Conservation (phyloP, 345 rosid genomes). For the Orychophragmus violaceus region DNA sequence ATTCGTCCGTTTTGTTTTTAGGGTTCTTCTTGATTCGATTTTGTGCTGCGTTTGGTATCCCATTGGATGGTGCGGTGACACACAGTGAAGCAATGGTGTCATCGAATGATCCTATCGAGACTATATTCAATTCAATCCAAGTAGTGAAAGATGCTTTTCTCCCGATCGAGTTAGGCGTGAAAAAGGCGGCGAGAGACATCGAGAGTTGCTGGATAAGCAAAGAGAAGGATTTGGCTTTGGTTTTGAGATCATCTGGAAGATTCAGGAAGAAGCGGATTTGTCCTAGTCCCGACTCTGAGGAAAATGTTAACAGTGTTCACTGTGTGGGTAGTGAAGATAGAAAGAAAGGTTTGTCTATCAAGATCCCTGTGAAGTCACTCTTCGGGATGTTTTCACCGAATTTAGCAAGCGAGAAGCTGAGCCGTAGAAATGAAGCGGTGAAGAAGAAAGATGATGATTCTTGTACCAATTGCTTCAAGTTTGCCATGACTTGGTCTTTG, state of each 20-base stretch:
- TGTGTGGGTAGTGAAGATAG: constrained; percentile 43
- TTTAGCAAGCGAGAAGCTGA: constrained; percentile 30
- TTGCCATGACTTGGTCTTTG: constrained; percentile 68
- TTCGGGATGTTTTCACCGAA: constrained; percentile 46
- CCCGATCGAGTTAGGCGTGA: constrained; percentile 58
- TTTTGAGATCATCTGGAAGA: constrained; percentile 26
- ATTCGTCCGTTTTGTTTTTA: constrained; percentile 6
- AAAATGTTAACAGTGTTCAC: constrained; percentile 6
- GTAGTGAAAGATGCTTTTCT: constrained; percentile 56
- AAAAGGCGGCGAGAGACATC: constrained; percentile 61
- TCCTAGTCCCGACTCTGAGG: constrained; percentile 16
- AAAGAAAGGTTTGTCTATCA: constrained; percentile 50
- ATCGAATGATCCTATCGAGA: constrained; percentile 59
- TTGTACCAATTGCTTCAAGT: constrained; percentile 66
- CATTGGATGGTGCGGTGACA: constrained; percentile 22
- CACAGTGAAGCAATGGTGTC: constrained; percentile 77
- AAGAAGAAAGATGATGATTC: constrained; percentile 34
- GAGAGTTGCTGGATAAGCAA: constrained; percentile 55
- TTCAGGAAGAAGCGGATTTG: constrained; percentile 34
- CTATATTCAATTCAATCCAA: constrained; percentile 60
- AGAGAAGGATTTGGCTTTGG: constrained; percentile 28
- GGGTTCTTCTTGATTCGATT: constrained; percentile 21
- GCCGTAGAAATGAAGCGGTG: constrained; percentile 28
- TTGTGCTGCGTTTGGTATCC: neutral
- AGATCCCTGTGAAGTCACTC: constrained; percentile 47